Percentiles rank a stretch among this genome's conserved stretches.
Conservation (phyloP, 2,329 filamentous ascomycete species). For the Biscogniauxia mediterranea region DNA sequence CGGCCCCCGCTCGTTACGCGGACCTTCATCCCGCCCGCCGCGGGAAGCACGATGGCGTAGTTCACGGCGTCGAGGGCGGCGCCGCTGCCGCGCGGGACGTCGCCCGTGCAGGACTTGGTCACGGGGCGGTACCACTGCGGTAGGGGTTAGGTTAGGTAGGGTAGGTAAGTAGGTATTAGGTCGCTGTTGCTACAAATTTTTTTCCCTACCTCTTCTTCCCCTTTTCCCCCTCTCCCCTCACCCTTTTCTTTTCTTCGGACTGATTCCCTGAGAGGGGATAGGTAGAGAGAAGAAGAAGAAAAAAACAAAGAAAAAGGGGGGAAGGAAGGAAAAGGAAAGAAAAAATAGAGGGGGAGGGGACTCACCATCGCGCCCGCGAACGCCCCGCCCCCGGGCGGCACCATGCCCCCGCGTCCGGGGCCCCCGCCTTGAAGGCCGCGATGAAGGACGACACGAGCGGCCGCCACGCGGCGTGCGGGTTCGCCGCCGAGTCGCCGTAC, state of each 20-base stretch:
- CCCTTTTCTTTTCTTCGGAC: too few species aligned
- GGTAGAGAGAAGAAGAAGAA: too few species aligned
- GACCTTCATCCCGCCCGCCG: conserved; percentile 13
- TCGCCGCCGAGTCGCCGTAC: conserved; percentile 31
- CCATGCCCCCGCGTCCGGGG: conserved; percentile 20
- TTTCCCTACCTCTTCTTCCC: too few species aligned
- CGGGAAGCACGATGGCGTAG: conserved; percentile 30
- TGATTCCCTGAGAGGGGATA: too few species aligned
- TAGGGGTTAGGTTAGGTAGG: too few species aligned
- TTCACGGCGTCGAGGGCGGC: conserved; percentile 29
- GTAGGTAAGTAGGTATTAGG: too few species aligned
- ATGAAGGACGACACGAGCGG: conserved; percentile 36
- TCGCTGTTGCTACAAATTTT: too few species aligned
- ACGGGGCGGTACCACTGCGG: conserved; percentile 31
- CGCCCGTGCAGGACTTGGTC: conserved; percentile 6
- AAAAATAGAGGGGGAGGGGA: too few species aligned
- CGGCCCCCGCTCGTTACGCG: conserved; percentile 27
- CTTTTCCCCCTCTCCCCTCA: too few species aligned
- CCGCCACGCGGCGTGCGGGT: conserved; percentile 35
- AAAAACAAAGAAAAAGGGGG: too few species aligned
- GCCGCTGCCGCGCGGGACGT: conserved; percentile 22
- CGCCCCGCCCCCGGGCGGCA: conserved; percentile 13
- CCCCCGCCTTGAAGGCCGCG: conserved; percentile 32
- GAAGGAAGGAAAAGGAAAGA: too few species aligned
- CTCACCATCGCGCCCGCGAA: conserved; percentile 29